Evolutionary conservation across 192 early-diverging fungal genomes (phyloP).

Genomic region (Linnemannia hyalina): DNA sequence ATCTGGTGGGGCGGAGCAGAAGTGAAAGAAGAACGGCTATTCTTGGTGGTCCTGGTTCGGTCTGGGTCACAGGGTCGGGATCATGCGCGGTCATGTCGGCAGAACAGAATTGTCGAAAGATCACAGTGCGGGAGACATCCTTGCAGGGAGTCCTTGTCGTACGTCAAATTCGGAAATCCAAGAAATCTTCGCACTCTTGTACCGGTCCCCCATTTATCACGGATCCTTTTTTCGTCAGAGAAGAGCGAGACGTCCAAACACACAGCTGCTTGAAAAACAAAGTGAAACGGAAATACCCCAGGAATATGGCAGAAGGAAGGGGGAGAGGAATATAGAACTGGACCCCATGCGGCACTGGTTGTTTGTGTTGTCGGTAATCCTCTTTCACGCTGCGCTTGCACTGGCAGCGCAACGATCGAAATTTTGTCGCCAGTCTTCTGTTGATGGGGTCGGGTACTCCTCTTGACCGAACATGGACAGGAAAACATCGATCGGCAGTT

Average conservation of each 20-base stretch:
- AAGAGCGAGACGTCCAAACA: background rate
- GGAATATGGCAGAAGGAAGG: background rate
- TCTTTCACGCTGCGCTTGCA: conserved; percentile 24
- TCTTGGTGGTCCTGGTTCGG: background rate
- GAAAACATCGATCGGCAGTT: conserved; percentile 17
- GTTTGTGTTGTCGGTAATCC: background rate
- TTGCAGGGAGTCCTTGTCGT: background rate
- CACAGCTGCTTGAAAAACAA: background rate
- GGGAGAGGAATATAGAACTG: background rate
- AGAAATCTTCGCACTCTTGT: background rate
- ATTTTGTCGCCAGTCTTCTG: conserved; percentile 8
- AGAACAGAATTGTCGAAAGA: background rate
- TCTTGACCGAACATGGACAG: conserved; percentile 25
- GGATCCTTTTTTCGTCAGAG: background rate
- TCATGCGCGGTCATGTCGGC: background rate
- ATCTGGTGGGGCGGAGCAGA: background rate
- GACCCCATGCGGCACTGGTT: background rate
- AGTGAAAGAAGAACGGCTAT: background rate
- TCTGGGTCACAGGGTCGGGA: background rate
- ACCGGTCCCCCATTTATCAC: background rate
- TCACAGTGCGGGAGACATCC: background rate
- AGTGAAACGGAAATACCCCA: background rate
- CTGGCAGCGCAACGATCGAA: background rate
- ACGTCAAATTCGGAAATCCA: background rate
- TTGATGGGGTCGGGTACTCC: conserved; percentile 12